These are phyloP conservation scores for Komagataella ulmi DNA, from an alignment of 805 yeast species.

Conservation along the genomic window DNA sequence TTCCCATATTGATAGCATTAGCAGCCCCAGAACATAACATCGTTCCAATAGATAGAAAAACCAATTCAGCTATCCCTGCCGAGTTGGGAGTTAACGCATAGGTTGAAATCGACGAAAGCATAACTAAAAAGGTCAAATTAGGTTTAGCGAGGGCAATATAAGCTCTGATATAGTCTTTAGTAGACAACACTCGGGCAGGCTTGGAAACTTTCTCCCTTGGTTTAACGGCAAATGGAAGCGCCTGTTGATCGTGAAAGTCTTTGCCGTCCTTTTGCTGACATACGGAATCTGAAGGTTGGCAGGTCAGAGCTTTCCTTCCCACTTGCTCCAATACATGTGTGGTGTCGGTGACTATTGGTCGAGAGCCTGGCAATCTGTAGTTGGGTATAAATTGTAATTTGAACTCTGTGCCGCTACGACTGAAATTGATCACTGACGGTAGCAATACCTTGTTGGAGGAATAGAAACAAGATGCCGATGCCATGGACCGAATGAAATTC, in stretches of 20 bases:
- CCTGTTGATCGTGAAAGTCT: background rate
- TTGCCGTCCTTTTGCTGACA: background rate
- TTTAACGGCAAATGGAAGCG: slow-evolving; percentile 45
- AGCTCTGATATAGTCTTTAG: slow-evolving; percentile 34
- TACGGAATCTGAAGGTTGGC: slow-evolving; percentile 19
- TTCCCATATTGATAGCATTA: slow-evolving; percentile 92
- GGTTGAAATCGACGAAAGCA: slow-evolving; percentile 83
- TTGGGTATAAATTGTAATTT: slow-evolving; percentile 15
- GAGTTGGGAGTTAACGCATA: slow-evolving; percentile 85
- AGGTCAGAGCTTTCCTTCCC: slow-evolving; percentile 29
- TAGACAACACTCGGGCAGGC: slow-evolving; percentile 7
- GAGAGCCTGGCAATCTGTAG: slow-evolving; percentile 7
- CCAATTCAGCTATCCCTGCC: slow-evolving; percentile 56
- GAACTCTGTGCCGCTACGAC: background rate
- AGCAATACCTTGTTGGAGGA: slow-evolving; percentile 10
- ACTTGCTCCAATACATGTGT: slow-evolving; percentile 19
- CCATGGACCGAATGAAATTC: background rate
- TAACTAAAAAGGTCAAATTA: slow-evolving; percentile 72
- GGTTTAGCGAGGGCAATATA: slow-evolving; percentile 86
- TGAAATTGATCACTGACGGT: background rate
- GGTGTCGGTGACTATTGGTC: background rate
- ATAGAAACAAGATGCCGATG: slow-evolving; percentile 7
- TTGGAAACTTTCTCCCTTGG: slow-evolving; percentile 16
- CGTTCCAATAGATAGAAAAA: slow-evolving; percentile 74
- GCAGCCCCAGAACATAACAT: slow-evolving; percentile 86